phyloP scores from a whole-genome alignment of 2,329 filamentous ascomycete species.

The Bipolaris oryzae region DNA sequence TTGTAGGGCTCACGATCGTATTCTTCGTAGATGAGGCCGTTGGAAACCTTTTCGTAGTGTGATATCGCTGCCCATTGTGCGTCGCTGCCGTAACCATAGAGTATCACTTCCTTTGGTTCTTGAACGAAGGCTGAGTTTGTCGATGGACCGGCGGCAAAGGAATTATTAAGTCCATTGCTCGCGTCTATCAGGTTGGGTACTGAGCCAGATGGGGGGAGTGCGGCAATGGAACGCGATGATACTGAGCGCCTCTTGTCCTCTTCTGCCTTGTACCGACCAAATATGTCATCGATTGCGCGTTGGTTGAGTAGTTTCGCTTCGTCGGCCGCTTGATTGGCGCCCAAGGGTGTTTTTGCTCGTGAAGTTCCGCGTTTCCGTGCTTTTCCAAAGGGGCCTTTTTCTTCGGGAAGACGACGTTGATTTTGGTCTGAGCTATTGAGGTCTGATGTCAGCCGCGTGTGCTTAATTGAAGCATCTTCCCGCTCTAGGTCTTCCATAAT shows the following conservation, averaged over 20 bases:
- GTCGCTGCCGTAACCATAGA: constrained; percentile 79
- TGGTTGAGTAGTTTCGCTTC: constrained; percentile 53
- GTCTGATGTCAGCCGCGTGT: constrained; percentile 23
- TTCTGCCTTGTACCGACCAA: constrained; percentile 45
- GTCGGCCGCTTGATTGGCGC: constrained; percentile 64
- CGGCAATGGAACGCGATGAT: constrained; percentile 28
- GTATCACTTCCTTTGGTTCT: constrained; percentile 76
- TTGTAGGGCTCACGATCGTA: constrained; percentile 85
- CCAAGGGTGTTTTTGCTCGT: constrained; percentile 60
- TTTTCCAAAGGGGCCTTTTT: constrained; percentile 67
- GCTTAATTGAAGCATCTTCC: background rate
- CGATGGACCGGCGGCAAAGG: constrained; percentile 34
- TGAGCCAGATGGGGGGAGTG: constrained; percentile 39
- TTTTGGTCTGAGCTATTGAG: constrained; percentile 49
- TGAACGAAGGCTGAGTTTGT: constrained; percentile 51
- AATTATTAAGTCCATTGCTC: constrained; percentile 30
- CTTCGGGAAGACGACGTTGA: constrained; percentile 61
- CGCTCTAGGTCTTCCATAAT: constrained; percentile 5
- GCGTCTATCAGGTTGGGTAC: constrained; percentile 42
- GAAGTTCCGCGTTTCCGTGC: constrained; percentile 54
- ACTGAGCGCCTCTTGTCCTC: constrained; percentile 38
- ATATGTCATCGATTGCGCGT: constrained; percentile 56
- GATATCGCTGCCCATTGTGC: constrained; percentile 82
- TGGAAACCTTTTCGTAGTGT: constrained; percentile 83
- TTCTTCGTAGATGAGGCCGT: constrained; percentile 85